Conservation (phyloP, 2,329 filamentous ascomycete genomes). For the Metarhizium brunneum region DNA sequence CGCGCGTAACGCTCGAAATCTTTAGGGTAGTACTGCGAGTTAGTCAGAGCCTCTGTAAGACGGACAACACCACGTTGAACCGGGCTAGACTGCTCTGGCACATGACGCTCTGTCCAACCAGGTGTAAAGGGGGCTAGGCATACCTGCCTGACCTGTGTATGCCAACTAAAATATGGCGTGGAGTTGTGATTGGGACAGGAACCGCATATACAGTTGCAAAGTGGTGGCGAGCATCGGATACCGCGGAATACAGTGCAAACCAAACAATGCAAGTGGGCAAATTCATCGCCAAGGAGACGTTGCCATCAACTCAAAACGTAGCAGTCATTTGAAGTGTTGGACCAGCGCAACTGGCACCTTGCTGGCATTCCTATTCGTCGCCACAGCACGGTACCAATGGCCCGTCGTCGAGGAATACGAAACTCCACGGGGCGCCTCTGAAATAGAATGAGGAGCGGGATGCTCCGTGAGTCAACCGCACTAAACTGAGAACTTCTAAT, state of each 20-base stretch:
- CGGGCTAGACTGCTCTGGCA: neutral
- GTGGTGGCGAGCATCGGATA: neutral
- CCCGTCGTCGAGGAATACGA: neutral
- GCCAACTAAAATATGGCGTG: neutral
- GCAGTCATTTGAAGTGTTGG: neutral
- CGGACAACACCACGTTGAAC: neutral
- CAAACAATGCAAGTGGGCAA: neutral
- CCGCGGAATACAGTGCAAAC: neutral
- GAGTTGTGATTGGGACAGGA: neutral
- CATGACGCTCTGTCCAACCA: neutral
- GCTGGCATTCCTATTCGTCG: neutral
- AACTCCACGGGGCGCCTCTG: neutral
- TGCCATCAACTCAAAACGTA: too few relatives aligned
- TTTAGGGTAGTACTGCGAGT: neutral
- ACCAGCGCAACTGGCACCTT: neutral
- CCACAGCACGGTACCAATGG: neutral
- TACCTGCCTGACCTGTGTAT: neutral
- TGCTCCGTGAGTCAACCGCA: neutral
- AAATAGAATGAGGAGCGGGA: neutral
- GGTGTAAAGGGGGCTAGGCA: neutral
- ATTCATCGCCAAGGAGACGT: neutral
- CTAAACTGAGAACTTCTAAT: neutral
- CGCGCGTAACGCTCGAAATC: neutral
- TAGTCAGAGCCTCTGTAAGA: neutral
- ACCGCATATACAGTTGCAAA: neutral